phyloP scores from a whole-genome alignment of 2,329 filamentous ascomycete genomes.

The Ceratocystis eucalypticola region DNA sequence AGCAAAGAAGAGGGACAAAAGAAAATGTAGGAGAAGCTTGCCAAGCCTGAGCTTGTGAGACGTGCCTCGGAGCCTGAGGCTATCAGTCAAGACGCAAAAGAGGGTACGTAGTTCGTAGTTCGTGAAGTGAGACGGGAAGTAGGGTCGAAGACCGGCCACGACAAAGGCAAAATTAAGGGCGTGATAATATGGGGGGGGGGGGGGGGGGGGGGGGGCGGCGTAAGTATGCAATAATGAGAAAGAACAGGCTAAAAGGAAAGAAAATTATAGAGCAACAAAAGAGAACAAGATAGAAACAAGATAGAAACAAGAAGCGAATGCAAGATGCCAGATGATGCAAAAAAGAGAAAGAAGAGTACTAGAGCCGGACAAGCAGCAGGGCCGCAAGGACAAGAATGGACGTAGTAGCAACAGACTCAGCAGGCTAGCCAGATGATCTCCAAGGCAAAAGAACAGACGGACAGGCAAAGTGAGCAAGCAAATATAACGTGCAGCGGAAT shows the following conservation, averaged over 20 bases:
- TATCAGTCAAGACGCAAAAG: not conserved
- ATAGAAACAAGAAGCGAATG: constrained; percentile 16
- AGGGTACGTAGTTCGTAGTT: not conserved
- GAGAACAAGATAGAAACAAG: constrained; percentile 14
- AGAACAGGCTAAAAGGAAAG: not conserved
- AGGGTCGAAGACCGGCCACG: not conserved
- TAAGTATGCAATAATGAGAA: not conserved
- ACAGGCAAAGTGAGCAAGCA: not conserved
- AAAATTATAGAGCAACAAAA: constrained; percentile 9
- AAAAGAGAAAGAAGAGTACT: not conserved
- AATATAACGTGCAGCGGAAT: not conserved
- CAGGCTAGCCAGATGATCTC: not conserved
- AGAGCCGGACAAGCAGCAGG: not conserved
- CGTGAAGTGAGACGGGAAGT: not conserved
- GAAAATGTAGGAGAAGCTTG: not conserved
- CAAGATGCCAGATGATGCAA: constrained; percentile 3
- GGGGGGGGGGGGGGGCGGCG: not conserved
- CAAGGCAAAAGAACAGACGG: not conserved
- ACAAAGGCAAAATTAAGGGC: not conserved
- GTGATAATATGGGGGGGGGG: not conserved
- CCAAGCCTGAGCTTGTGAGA: not conserved
- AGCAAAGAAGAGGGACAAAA: not conserved
- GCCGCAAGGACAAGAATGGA: not conserved
- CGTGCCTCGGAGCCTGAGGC: not conserved
- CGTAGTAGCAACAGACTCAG: not conserved